phyloP scores from a whole-genome alignment of 202 grass and related monocot genomes.

The Eragrostis tef region DNA sequence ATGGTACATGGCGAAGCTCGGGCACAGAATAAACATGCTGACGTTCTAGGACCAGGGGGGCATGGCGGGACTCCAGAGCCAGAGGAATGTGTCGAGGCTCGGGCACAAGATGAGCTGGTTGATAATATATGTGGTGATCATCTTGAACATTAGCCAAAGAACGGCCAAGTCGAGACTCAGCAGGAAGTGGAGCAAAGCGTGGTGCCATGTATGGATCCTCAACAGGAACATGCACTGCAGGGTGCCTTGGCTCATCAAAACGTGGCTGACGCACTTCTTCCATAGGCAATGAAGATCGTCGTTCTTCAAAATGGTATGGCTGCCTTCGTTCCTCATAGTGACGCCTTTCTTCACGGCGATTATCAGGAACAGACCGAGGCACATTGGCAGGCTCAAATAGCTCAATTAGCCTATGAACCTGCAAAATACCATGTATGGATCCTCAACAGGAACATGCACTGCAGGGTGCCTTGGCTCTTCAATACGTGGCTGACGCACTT shows the following conservation, averaged over 20 bases:
- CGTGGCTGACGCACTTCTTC: conserved; percentile 8
- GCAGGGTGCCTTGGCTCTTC: conserved; percentile 41
- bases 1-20: conserved; percentile 52
- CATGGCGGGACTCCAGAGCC: conserved; percentile 34
- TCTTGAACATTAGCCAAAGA: conserved; percentile 43
- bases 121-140: conserved; percentile 48
- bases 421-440: conserved; percentile 48
- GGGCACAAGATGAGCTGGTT: conserved; percentile 23
- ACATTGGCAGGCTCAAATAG: conserved; percentile 53
- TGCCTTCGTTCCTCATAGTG: conserved; percentile 43
- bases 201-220: conserved; percentile 47
- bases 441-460: conserved; percentile 47
- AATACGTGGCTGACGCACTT: conserved; percentile 7
- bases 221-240: conserved; percentile 48
- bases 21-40: conserved; percentile 37
- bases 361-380: conserved; percentile 38
- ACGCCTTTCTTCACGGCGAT: conserved; percentile 32
- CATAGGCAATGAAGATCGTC: conserved; percentile 28
- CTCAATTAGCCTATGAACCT: conserved; percentile 58
- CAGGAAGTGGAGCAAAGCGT: conserved; percentile 39
- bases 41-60: conserved; percentile 25
- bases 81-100: conserved; percentile 41
- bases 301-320: conserved; percentile 40
- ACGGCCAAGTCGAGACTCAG: conserved; percentile 33
- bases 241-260: conserved; percentile 44